These are phyloP conservation scores for Sorghum bicolor DNA, from an alignment of 176 grass and related monocot species.

Conservation along the genomic window Sorghum_bicolor_NCBIv3 NC_012870.2:65225001-65225500, in stretches of 20 bases:
- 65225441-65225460: conserved; percentile 1
- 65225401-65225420: neutral
- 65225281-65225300: conserved; percentile 58
- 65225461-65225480: conserved; percentile 22
- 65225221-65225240: neutral
- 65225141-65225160: conserved; percentile 55
- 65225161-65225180: conserved; percentile 55
- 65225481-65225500: conserved; percentile 54
- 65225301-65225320: conserved; percentile 48
- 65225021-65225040: neutral
- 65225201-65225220: neutral
- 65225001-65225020: neutral
- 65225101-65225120: conserved; percentile 58
- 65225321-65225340: conserved; percentile 53
- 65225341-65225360: neutral
- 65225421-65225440: neutral
- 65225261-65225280: conserved; percentile 39
- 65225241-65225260: conserved; percentile 59
- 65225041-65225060: neutral
- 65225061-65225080: conserved; percentile 46
- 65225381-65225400: neutral
- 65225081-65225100: conserved; percentile 49
- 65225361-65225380: neutral
- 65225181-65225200: neutral
- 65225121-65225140: conserved; percentile 45